Evolutionary conservation across 805 yeast species (phyloP), one percentile per base, ranked within the genome.

Genomic region (Metschnikowia continentalis): DNA sequence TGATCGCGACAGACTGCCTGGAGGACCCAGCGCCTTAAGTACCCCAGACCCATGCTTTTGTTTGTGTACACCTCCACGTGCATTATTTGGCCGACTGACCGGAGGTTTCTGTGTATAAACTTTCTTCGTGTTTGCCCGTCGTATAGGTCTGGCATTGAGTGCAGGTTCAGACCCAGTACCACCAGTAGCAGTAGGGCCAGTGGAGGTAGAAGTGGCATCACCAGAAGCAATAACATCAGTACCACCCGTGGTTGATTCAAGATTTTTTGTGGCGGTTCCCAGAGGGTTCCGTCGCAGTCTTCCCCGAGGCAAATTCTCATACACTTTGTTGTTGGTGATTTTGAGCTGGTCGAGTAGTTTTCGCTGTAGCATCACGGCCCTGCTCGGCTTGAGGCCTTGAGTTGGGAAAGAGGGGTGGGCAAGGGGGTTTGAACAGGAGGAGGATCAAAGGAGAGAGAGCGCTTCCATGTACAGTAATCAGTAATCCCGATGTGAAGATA

Each of bases 241-340:
- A 26, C 10, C 10, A 26, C 11, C 11, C 5, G 30, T 26, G 30
- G 30, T 8, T 26, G 30, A 26, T 26, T 26, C 42, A 35, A 15
- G 4, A 10, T 40, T 43, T 11, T 30, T 33, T 19, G 42, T 23
- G 6, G 20, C 11, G 7, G 17, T 22, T 5, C 11, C 49, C 13
- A 20, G 36, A n/a, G 36, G 35, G 19, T 22, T 13, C 20, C 49
- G 59, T 49, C 58, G 57, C 33, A 55, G 56, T 20, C 53, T 37
- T 38, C 53, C 51, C 11, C 42, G 46, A 11, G 60, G 54, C 51
- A 59, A 40, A 17, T 55, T 47, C 43, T 59, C 56, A 40, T 54
- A 58, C 8, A 49, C 42, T 45, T 52, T 54, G 54, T 58, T 59
- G 48, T 61, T 53, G 15, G 61, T 54, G 46, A 61, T 58, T 38